Base-by-base conservation (phyloP, 1,284 basidiomycete species). In the Moesziomyces antarcticus region DNA sequence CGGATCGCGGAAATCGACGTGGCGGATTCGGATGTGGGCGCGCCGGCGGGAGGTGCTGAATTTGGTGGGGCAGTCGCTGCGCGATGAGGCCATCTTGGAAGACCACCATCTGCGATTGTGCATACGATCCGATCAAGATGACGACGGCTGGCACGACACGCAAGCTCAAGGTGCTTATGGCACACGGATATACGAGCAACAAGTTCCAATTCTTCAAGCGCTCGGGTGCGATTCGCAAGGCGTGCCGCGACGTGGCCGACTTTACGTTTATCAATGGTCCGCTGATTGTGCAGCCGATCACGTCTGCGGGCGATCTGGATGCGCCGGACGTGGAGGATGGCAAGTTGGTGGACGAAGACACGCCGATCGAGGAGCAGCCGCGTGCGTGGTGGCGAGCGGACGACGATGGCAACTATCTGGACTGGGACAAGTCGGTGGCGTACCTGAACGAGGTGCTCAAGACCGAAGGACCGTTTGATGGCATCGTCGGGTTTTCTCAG, bases 151-250 rank as follows among this genome's bases (percentile, higher is more conserved):
- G 61, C 14, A 48, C 70, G 3, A 68, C 66, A 0, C 43, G 63
- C 16, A 81, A 81, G 61, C 70, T 80, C 44, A 65, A 70, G 16
- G 63, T 83, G 37, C 75, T 82, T 22, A 74, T 81, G 58, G 69
- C 82, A 14, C 82, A 84, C 47, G 81, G 82, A 51, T 84, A 79
- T 63, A 82, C 82, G 22, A 73, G 73, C 57, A 84, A 84, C 56
- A 60, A 55, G n/a, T 75, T 76, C 52, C 70, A 77, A 16, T 77
- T 80, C 57, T 53, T 62, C 52, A 63, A 71, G 45, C 67, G 81
- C 2, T 61, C 78, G 5, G 76, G 74, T 10, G 79, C 81, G 3
- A 72, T 84, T 24, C 73, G 80, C 43, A 82, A 81, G 43, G 78
- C 77, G 14, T 81, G 79, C 53, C 57, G 70, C 7, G 79, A 81